Evolutionary conservation across 257 asterid species (phyloP).

Genomic region (Solanum ossicruentum): DNA sequence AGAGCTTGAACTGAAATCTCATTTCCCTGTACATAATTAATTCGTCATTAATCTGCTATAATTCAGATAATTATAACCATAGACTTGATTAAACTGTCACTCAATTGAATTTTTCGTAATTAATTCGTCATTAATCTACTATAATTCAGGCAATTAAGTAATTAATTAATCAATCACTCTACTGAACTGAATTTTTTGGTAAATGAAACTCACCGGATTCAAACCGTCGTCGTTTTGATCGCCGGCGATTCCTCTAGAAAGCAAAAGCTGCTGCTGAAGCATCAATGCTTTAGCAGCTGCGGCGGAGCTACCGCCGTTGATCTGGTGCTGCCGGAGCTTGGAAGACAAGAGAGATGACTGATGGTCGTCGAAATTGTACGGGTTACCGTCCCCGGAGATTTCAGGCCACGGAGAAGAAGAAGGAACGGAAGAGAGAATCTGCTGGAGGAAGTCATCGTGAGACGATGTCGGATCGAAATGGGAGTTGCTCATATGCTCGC

Average conservation of each 20-base stretch:
- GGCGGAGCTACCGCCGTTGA: constrained; percentile 12
- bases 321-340: constrained; percentile 62
- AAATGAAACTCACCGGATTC: constrained; percentile 17
- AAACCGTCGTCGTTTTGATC: background rate
- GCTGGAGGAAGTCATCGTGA: constrained; percentile 72
- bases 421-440: constrained; percentile 62
- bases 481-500: background rate
- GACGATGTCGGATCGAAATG: constrained; percentile 47
- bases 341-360: constrained; percentile 36
- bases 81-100: background rate
- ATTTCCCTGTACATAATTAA: constrained; percentile 29
- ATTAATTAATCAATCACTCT: background rate
- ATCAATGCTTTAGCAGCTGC: constrained; percentile 40
- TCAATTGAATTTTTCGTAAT: background rate
- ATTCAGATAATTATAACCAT: background rate
- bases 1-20: constrained; percentile 60
- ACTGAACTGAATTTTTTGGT: background rate
- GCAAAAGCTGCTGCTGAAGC: constrained; percentile 67
- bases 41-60: background rate
- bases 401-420: constrained; percentile 20
- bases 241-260: constrained; percentile 33
- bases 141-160: background rate
- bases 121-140: background rate
- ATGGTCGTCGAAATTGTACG: constrained; percentile 32
- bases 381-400: constrained; percentile 10